Evolutionary conservation across 495 filamentous ascomycete genomes (phyloP).

Genomic region (Collariella sp.): DNA sequence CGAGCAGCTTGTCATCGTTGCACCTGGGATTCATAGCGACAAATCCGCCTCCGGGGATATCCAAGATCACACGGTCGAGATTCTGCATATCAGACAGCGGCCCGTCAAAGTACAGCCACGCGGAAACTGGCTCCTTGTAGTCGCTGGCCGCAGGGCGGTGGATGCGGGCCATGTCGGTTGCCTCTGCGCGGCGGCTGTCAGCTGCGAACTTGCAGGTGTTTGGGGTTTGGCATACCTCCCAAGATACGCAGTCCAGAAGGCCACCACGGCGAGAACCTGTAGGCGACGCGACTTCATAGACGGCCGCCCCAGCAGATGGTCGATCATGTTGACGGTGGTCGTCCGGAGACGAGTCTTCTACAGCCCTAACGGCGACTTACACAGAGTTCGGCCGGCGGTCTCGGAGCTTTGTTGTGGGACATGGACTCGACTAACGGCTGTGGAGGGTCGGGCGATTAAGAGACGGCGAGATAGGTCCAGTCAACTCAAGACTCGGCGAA

Average conservation of each 20-base stretch:
- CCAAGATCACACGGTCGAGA: conserved; percentile 75
- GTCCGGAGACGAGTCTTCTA: not conserved
- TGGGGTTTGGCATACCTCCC: conserved; percentile 45
- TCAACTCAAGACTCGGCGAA: not conserved
- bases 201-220: not conserved
- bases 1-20: conserved; percentile 84
- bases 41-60: conserved; percentile 91
- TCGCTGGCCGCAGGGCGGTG: conserved; percentile 66
- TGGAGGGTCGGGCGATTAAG: too few relatives aligned
- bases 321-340: conserved; percentile 38
- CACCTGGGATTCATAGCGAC: conserved; percentile 89
- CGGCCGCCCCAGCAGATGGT: conserved; percentile 87
- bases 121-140: conserved; percentile 74
- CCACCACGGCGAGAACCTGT: conserved; percentile 82
- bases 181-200: conserved; percentile 45
- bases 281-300: conserved; percentile 85
- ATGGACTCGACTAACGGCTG: too few relatives aligned
- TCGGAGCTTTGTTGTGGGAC: not conserved
- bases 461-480: too few relatives aligned
- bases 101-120: conserved; percentile 93
- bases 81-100: conserved; percentile 64
- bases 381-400: not conserved
- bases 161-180: conserved; percentile 82
- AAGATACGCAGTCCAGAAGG: conserved; percentile 85
- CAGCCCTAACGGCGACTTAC: not conserved